Evolutionary conservation across 2,329 filamentous ascomycete genomes (phyloP), one percentile per base, ranked within the genome.

Genomic region (Zelopaecilomyces penicillatus): DNA sequence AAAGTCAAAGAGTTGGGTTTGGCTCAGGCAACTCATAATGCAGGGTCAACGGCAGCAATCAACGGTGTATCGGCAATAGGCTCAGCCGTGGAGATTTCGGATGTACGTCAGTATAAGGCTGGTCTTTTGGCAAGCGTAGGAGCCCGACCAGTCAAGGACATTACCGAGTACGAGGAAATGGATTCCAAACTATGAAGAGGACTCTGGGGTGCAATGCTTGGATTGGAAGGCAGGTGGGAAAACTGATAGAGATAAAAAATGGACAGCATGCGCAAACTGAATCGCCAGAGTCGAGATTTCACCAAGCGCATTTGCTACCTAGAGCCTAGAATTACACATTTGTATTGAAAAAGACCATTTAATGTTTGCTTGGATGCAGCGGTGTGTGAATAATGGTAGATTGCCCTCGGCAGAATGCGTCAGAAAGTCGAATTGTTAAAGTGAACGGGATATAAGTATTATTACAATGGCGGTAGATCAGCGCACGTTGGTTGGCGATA

Each of bases 81-180:
- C 32, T 47, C 52, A 9, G 62, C 82, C 1, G 65, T 74, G 12
- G 67, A 83, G 42, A 89, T 97, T 55, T 80, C 78, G 39, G 87
- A 95, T 59, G 83, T 95, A 3, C 75, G 84, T 49, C 75, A 78
- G 30, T 96, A 84, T 75, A 95, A 93, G 73, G 81, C 86, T 1
- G 73, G 78, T 10, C 71, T 96, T 55, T 70, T 77, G 47, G 76
- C 87, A 29, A 93, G 82, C 51, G 73, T 76, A 26, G 91, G 87
- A 1, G 80, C 89, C 2, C 74, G 74, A 49, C 78, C 90, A 0
- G 78, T 86, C 30, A 82, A 77, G 58, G 84, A 93, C 52, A 64
- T 97, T 45, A 83, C 75, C 50, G 85, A 89, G 57, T 97, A 91
- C 64, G 86, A 95, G 61, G 91, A 96, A 48, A 71, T 83, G 48